phyloP scores from a whole-genome alignment of 73 alveolate genomes.

The Diophrys appendiculata region DNA sequence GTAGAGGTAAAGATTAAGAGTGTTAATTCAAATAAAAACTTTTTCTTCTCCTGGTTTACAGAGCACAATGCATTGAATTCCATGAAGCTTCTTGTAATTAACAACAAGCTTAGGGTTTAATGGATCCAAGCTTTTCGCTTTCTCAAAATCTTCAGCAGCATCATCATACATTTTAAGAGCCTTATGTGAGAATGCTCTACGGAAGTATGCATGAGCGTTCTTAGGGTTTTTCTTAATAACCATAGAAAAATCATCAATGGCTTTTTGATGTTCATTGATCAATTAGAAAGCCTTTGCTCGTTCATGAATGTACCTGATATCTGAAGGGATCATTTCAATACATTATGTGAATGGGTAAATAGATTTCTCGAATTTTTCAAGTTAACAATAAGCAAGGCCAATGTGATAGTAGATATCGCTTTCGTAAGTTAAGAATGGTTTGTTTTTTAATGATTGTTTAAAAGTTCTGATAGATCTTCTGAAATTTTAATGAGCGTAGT shows the following conservation, averaged over 20 bases:
- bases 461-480: constrained; percentile 72
- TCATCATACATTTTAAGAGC: constrained; percentile 66
- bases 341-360: constrained; percentile 78
- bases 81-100: constrained; percentile 71
- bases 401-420: constrained; percentile 89
- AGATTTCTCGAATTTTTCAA: constrained; percentile 83
- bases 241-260: constrained; percentile 75
- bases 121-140: constrained; percentile 83
- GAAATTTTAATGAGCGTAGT: constrained; percentile 69
- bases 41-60: constrained; percentile 92
- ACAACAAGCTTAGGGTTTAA: constrained; percentile 77
- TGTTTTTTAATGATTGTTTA: constrained; percentile 17
- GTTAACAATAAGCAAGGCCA: constrained; percentile 84
- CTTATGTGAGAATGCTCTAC: constrained; percentile 88
- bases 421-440: constrained; percentile 80
- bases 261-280: constrained; percentile 74
- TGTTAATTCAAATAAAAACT: constrained; percentile 54
- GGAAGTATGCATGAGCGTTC: constrained; percentile 91
- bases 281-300: constrained; percentile 89
- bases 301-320: constrained; percentile 81
- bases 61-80: constrained; percentile 80
- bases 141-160: constrained; percentile 93
- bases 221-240: constrained; percentile 84
- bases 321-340: constrained; percentile 63
- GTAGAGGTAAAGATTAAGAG: no score